Conservation (phyloP, 306 rosid species). For the Begonia peltatifolia region DNA sequence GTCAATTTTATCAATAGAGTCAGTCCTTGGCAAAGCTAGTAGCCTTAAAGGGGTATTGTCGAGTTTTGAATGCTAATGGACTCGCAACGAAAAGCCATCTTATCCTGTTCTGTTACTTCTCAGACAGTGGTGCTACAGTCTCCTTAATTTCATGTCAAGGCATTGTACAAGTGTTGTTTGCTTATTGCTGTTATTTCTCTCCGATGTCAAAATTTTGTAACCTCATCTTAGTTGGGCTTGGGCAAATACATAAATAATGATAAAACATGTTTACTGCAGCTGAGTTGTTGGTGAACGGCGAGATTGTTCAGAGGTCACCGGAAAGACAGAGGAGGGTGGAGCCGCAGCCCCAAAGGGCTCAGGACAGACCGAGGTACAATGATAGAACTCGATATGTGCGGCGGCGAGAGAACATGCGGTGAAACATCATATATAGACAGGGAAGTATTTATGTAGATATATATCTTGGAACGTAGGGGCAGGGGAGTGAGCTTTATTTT, state of each 20-base stretch:
- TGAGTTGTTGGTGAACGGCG: constrained; percentile 67
- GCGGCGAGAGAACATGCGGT: constrained; percentile 50
- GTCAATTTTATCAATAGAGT: too few relatives aligned
- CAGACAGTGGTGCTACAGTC: constrained; percentile 12
- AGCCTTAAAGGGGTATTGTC: constrained; percentile 22
- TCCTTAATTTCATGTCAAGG: too few relatives aligned
- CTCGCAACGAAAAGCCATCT: constrained; percentile 17
- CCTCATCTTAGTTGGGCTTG: too few relatives aligned
- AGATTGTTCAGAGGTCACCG: constrained; percentile 75
- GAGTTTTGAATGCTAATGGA: constrained; percentile 70
- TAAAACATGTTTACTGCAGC: constrained; percentile 31
- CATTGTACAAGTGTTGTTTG: too few relatives aligned
- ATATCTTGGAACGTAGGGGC: too few relatives aligned
- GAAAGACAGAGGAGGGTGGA: constrained; percentile 92
- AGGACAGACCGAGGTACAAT: constrained; percentile 77
- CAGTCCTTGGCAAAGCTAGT: constrained; percentile 54
- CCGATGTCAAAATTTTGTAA: too few relatives aligned
- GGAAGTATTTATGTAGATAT: background rate
- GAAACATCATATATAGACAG: constrained; percentile 1
- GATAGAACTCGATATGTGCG: constrained; percentile 67
- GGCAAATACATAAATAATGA: too few relatives aligned
- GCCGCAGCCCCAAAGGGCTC: constrained; percentile 69
- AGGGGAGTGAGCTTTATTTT: too few relatives aligned
- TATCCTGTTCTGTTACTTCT: constrained; percentile 18
- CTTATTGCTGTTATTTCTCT: too few relatives aligned